Percentiles rank a stretch among this genome's conserved stretches.
These are phyloP conservation scores for Prunus mume DNA, from an alignment of 306 rosid genomes.

Conservation along the genomic window DNA sequence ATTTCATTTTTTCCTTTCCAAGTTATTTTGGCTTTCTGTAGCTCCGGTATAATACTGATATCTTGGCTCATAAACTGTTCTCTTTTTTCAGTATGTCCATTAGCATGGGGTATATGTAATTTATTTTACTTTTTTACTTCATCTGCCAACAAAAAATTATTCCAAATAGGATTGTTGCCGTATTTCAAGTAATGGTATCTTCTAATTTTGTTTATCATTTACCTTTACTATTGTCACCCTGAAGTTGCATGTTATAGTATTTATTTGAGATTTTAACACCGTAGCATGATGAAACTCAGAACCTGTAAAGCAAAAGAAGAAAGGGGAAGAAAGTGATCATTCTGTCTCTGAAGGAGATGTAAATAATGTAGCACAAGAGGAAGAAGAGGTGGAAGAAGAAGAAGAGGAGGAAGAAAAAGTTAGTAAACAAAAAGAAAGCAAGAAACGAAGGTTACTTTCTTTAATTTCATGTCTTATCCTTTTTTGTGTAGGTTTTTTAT, in stretches of 20 bases:
- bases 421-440: conserved; percentile 2
- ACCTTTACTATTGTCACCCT: conserved; percentile 10
- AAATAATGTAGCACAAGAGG: conserved; percentile 20
- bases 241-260: conserved; percentile 5
- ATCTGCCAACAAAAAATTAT: conserved; percentile 12
- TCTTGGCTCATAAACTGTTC: conserved; percentile 3
- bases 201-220: neutral
- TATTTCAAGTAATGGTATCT: conserved; percentile 6
- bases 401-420: conserved; percentile 1
- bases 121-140: neutral
- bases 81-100: neutral
- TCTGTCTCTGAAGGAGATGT: conserved; percentile 27
- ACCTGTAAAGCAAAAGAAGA: conserved; percentile 24
- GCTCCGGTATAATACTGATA: conserved; percentile 4
- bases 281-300: conserved; percentile 24
- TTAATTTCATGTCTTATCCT: neutral
- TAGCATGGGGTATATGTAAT: neutral
- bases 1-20: neutral
- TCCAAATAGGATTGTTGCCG: neutral
- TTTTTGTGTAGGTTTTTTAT: neutral
- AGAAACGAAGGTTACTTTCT: conserved; percentile 28
- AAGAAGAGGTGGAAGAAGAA: conserved; percentile 13
- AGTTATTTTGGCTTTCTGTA: neutral
- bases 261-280: conserved; percentile 15
- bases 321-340: conserved; percentile 25